These are phyloP conservation scores for Candida boidinii DNA, from an alignment of 805 yeast species.

Conservation along the genomic window DNA sequence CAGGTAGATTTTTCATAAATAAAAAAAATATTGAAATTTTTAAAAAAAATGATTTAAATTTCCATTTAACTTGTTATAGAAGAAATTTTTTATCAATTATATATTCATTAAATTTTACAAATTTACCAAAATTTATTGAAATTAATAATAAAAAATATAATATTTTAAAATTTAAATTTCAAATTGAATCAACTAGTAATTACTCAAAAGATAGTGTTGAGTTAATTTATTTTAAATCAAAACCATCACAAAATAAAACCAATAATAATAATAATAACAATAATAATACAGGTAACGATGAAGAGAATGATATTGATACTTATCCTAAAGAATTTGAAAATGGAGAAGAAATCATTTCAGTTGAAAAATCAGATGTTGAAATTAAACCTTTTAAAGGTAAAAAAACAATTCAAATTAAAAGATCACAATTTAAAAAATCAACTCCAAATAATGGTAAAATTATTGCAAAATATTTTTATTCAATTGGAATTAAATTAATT, in stretches of 20 bases:
- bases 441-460: slow-evolving; percentile 45
- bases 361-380: background rate
- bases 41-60: slow-evolving; percentile 1
- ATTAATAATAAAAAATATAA: slow-evolving; percentile 2
- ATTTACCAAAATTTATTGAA: slow-evolving; percentile 3
- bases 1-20: slow-evolving; percentile 14
- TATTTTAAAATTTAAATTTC: slow-evolving; percentile 4
- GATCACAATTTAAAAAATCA: slow-evolving; percentile 40
- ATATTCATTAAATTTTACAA: slow-evolving; percentile 4
- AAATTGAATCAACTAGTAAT: slow-evolving; percentile 8
- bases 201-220: slow-evolving; percentile 8
- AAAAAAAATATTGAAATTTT: slow-evolving; percentile 4
- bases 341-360: background rate
- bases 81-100: slow-evolving; percentile 10
- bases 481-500: slow-evolving; percentile 15
- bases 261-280: no score
- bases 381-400: slow-evolving; percentile 6
- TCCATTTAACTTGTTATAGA: slow-evolving; percentile 15
- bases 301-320: background rate
- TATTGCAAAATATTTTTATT: slow-evolving; percentile 36
- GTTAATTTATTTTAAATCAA: slow-evolving; percentile 1
- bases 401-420: slow-evolving; percentile 24
- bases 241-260: no score
- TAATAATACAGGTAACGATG: no score
- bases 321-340: background rate